Percentiles rank a stretch among this genome's conserved stretches.
Conservation (phyloP, 176 grass and related monocot species). For the Leersia perrieri region DNA sequence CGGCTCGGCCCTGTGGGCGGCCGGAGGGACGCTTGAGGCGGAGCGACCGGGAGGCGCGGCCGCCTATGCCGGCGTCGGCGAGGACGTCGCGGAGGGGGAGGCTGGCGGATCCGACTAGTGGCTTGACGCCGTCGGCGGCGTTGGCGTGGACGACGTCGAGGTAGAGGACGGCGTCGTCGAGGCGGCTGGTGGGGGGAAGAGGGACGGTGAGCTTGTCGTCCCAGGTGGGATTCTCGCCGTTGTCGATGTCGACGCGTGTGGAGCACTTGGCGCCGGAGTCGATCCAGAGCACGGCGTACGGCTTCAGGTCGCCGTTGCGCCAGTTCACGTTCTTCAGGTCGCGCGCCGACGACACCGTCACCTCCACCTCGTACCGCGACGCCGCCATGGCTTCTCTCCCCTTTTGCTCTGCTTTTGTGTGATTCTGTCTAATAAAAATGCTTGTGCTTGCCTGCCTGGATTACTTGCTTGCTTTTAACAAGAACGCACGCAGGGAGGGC, state of each 20-base stretch:
- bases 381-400: conserved; percentile 12
- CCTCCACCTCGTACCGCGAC: conserved; percentile 60
- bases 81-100: conserved; percentile 66
- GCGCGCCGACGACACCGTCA: conserved; percentile 56
- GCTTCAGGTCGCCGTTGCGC: conserved; percentile 60
- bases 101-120: conserved; percentile 63
- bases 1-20: conserved; percentile 59
- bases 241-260: conserved; percentile 55
- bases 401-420: neutral
- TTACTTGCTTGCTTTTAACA: too few relatives aligned
- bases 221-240: conserved; percentile 56
- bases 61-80: conserved; percentile 53
- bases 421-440: too few relatives aligned
- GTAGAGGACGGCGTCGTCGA: conserved; percentile 58
- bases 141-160: conserved; percentile 80
- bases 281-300: conserved; percentile 66
- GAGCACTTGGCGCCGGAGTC: conserved; percentile 51
- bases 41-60: conserved; percentile 25
- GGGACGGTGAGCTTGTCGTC: conserved; percentile 63
- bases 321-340: conserved; percentile 88
- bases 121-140: conserved; percentile 52
- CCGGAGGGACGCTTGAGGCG: conserved; percentile 75
- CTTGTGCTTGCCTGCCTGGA: too few relatives aligned
- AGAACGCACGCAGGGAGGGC: too few relatives aligned
- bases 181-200: conserved; percentile 23